phyloP scores from a whole-genome alignment of 2,329 filamentous ascomycete genomes.

The Hawksworthiomyces lignivorus region DNA sequence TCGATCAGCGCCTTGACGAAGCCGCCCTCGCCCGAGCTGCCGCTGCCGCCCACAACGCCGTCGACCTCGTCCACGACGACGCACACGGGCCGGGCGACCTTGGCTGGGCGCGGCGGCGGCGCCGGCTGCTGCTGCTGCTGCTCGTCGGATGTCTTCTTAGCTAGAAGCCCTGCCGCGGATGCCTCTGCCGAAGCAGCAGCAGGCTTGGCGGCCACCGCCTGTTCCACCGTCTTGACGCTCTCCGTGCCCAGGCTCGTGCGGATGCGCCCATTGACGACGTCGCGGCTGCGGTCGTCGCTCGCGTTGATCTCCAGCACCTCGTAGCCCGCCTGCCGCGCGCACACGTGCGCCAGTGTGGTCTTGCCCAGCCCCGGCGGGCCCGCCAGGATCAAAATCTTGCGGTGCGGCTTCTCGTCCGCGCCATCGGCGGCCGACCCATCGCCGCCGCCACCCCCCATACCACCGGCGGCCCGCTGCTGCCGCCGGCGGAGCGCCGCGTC shows the following conservation, averaged over 20 bases:
- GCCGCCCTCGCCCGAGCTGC: conserved; percentile 75
- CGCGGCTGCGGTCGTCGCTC: conserved; percentile 83
- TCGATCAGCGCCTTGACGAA: conserved; percentile 95
- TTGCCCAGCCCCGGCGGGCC: conserved; percentile 92
- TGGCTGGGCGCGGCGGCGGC: too few relatives aligned
- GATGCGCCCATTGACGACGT: conserved; percentile 87
- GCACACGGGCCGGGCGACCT: conserved; percentile 78
- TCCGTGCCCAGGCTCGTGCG: conserved; percentile 89
- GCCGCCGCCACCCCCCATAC: background rate
- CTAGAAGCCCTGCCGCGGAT: too few relatives aligned
- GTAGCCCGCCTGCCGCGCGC: conserved; percentile 89
- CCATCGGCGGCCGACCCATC: conserved; percentile 18
- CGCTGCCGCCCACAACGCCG: conserved; percentile 77
- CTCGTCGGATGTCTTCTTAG: too few relatives aligned
- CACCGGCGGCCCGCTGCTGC: conserved; percentile 26
- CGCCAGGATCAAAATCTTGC: conserved; percentile 83
- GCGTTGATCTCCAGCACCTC: conserved; percentile 97
- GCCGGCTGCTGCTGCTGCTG: too few relatives aligned
- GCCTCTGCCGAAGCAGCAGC: background rate
- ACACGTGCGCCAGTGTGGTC: conserved; percentile 93
- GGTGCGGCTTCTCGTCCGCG: conserved; percentile 67
- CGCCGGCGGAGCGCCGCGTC: conserved; percentile 19
- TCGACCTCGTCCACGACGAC: conserved; percentile 96
- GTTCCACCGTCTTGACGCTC: conserved; percentile 72
- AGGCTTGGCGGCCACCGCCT: conserved; percentile 32